Base-by-base conservation (phyloP, 768 basidiomycete species). In the Trametes sanguinea region DNA sequence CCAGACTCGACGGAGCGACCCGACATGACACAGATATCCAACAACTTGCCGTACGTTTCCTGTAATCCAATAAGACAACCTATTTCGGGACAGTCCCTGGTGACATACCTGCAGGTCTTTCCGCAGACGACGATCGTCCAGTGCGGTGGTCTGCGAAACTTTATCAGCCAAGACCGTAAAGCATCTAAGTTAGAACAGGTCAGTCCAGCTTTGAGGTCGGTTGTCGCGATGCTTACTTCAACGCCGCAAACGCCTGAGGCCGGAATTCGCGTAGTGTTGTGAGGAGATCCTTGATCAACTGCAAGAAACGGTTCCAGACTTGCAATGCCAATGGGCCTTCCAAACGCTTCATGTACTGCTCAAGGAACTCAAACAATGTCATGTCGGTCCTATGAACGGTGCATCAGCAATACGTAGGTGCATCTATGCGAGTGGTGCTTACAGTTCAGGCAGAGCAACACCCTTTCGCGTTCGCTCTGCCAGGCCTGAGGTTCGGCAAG, bases 291-390 rank as follows among this genome's bases (percentile, higher is more conserved):
- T 89, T 92, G 6, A 87, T 84, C 45, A 98, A 77, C 51, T 87
- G 84, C 64, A 92, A 77, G 68, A 88, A 88, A 17, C 92, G 83
- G 45, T 77, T 74, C 96, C 96, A 98, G 17, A 98, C 90, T 76
- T 98, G 97, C 10, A 95, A 80, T 3, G 93, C 95, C 39, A 97
- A 77, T 0, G 97, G 93, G 0, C 94, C 93, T 73, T 98, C 97
- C 44, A 98, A 74, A 9, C 88, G 84, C 16, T 76, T 76, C 32
- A 98, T 72, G 70, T 98, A 98, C 57, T 86, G 85, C 70, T 98
- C 94, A 48, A 98, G 77, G 72, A 98, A 98, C 33, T 81, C 84
- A 79, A 93, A 94, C n/a, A 94, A 69, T 14, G 81, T 80, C 3
- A 76, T 74, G 62, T 94, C 92, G 40, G 84, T 82, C 61, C 94